Base-by-base conservation (phyloP, 2,329 filamentous ascomycete genomes). In the Epichloe hybrida region DNA sequence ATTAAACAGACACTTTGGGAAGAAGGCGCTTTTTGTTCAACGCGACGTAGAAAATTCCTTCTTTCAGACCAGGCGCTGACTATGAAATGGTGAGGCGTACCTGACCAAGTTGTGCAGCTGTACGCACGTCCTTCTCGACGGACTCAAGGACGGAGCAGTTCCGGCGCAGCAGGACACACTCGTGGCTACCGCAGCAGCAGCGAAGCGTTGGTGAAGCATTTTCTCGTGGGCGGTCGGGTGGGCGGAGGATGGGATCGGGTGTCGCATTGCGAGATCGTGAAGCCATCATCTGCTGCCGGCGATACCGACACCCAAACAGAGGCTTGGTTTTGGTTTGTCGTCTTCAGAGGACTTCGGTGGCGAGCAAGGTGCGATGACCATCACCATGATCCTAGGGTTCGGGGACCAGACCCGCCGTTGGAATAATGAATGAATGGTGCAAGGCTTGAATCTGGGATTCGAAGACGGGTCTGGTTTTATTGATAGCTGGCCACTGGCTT, bases 31-130 rank as follows among this genome's bases (percentile, higher is more conserved):
- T 35, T 15, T 37, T 8, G 23, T 38, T 15, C 6, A 13, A 37
- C 3, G 34, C 34, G n/a, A 37, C 27, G 31, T 9, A 23, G 2
- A 34, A 17, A 23, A 13, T 46, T 15, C 13, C 34, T 23, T 13
- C 31, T n/a, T 4, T 38, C 9, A 36, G 20, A 35, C 20, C 35
- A 27, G 15, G 38, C 17, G 21, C 31, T 8, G 37, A 20, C 27
- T 20, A 34, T 6, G 20, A 20, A 23, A 39, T 36, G 9, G n/a
- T 20, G 27, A 41, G 34, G 43, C 87, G 64, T 84, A 96, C 91
- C 86, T 96, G 87, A 57, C 93, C 93, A 60, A 96, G 77, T 64
- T 85, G 79, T 46, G 89, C 93, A 40, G 93, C 93, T 49, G 81
- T 88, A 60, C 83, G 82, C 50, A 96, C 86, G 70, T 96, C 88